Percentiles rank a stretch among this genome's conserved stretches.
Conservation (phyloP, 2,329 filamentous ascomycete species). For the Calonectria pauciramosa region DNA sequence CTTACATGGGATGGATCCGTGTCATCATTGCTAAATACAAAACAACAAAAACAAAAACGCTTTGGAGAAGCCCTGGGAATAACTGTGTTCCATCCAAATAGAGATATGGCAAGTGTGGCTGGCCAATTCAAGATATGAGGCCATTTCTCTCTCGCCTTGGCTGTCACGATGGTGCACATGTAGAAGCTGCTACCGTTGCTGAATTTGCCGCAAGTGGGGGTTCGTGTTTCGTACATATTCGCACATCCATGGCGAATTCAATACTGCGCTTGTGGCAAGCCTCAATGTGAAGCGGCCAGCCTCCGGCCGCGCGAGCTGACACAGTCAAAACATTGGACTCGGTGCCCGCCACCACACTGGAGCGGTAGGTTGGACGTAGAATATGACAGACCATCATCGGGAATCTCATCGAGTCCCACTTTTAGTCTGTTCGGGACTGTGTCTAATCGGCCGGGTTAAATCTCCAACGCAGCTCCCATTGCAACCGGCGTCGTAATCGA, state of each 20-base stretch:
- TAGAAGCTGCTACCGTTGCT: constrained; percentile 11
- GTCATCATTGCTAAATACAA: constrained; percentile 4
- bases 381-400: constrained; percentile 11
- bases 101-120: background rate
- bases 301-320: background rate
- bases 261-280: constrained; percentile 7
- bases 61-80: background rate
- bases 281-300: constrained; percentile 1
- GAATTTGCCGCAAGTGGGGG: constrained; percentile 15
- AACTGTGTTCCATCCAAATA: background rate
- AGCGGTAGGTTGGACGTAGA: background rate
- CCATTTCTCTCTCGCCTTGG: constrained; percentile 9
- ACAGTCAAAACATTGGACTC: background rate
- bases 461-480: constrained; percentile 8
- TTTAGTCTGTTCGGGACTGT: background rate
- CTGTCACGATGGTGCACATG: constrained; percentile 15
- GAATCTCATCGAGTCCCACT: background rate
- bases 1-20: constrained; percentile 11
- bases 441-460: background rate
- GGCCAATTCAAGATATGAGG: constrained; percentile 15
- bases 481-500: constrained; percentile 9
- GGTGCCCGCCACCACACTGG: constrained; percentile 14
- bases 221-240: constrained; percentile 17
- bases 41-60: background rate
- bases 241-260: background rate